Evolutionary conservation across 2,329 filamentous ascomycete genomes (phyloP).

Genomic region (Alternaria infectoria): DNA sequence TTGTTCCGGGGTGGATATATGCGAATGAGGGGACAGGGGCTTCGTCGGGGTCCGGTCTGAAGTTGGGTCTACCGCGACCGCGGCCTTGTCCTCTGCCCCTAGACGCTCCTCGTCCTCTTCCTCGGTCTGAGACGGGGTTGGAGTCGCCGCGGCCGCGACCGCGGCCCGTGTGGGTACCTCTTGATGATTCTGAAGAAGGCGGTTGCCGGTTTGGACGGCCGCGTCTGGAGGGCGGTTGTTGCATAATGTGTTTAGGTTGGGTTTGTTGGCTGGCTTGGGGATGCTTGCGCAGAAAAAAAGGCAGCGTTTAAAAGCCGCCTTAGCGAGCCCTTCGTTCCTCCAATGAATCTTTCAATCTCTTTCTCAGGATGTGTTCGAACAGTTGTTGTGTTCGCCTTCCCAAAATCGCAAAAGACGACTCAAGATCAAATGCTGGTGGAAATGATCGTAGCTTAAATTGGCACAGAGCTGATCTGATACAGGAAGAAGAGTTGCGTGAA

Average conservation of each 20-base stretch:
- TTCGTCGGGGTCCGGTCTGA: slow-evolving; percentile 11
- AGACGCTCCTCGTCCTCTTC: slow-evolving; percentile 5
- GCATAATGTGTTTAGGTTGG: neutral
- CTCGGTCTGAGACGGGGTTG: slow-evolving; percentile 3
- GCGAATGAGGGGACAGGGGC: slow-evolving; percentile 30
- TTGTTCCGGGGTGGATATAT: slow-evolving; percentile 63
- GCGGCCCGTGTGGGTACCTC: neutral
- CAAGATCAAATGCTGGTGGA: neutral
- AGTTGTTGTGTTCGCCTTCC: neutral
- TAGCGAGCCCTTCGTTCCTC: neutral
- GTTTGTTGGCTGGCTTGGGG: neutral
- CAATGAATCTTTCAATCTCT: neutral
- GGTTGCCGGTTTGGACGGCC: slow-evolving; percentile 39
- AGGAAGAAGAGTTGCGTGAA: neutral
- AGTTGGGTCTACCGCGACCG: slow-evolving; percentile 6
- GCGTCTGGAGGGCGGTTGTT: slow-evolving; percentile 15
- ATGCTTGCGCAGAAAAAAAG: neutral
- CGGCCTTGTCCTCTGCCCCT: slow-evolving; percentile 10
- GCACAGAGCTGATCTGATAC: too few species aligned
- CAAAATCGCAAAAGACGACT: neutral
- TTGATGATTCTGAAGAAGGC: slow-evolving; percentile 12
- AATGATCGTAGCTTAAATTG: neutral
- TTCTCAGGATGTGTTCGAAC: neutral
- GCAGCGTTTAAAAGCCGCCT: neutral
- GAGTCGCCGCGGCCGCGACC: neutral